Percentiles rank a stretch among this genome's conserved stretches.
These are phyloP conservation scores for Xylaria sp. DNA, from an alignment of 2,329 filamentous ascomycete genomes.

Conservation along the genomic window DNA sequence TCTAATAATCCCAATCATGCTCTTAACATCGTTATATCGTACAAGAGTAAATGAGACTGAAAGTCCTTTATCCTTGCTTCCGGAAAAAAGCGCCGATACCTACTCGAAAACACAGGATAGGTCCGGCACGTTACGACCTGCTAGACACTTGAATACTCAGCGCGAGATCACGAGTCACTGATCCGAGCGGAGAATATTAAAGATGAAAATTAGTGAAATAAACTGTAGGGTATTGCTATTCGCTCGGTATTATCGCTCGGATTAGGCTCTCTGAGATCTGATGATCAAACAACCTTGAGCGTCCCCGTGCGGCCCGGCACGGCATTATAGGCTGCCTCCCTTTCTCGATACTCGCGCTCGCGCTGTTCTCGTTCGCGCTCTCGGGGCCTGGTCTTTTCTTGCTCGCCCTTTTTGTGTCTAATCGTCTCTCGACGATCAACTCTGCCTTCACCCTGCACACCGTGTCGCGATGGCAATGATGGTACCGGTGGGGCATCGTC, in stretches of 20 bases:
- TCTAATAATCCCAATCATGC: background rate
- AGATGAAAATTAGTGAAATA: background rate
- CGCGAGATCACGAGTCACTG: background rate
- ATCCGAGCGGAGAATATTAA: background rate
- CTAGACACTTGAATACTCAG: background rate
- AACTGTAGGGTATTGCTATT: background rate
- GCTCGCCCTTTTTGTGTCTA: conserved; percentile 37
- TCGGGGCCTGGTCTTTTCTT: conserved; percentile 37
- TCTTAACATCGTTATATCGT: conserved; percentile 16
- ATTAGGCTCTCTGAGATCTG: background rate
- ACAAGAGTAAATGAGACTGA: background rate
- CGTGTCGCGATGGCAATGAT: conserved; percentile 36
- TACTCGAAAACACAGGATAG: background rate
- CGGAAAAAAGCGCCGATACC: background rate
- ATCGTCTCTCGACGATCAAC: conserved; percentile 19
- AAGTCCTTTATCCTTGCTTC: conserved; percentile 1
- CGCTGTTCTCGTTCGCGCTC: conserved; percentile 40
- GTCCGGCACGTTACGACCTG: background rate
- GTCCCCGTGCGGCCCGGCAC: conserved; percentile 48
- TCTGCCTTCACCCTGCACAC: conserved; percentile 4
- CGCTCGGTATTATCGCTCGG: background rate
- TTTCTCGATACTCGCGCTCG: conserved; percentile 40
- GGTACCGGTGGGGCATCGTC: conserved; percentile 46
- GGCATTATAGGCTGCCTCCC: conserved; percentile 44
- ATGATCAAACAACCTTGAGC: conserved; percentile 48